Conservation (phyloP, 2,329 filamentous ascomycete species). For the Pseudogymnoascus sp. region DNA sequence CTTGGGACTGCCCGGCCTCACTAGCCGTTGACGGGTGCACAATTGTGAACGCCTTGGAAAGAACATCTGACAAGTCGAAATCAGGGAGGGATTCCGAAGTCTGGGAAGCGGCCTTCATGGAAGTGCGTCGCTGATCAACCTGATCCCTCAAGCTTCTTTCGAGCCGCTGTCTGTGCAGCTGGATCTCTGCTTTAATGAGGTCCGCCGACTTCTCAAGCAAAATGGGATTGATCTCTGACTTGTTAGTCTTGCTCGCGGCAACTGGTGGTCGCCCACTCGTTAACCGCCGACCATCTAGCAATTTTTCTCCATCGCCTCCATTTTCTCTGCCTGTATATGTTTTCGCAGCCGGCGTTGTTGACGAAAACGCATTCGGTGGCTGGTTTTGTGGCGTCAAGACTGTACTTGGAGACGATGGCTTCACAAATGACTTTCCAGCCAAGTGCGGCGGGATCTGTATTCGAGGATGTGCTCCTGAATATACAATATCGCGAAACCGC, state of each 20-base stretch:
- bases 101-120: conserved; percentile 37
- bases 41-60: conserved; percentile 61
- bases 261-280: not conserved
- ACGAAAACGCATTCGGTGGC: conserved; percentile 18
- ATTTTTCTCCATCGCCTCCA: not conserved
- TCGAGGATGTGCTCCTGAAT: conserved; percentile 65
- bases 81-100: conserved; percentile 49
- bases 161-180: conserved; percentile 70
- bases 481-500: conserved; percentile 69
- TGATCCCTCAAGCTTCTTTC: conserved; percentile 74
- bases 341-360: conserved; percentile 21
- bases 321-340: conserved; percentile 14
- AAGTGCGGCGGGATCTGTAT: conserved; percentile 47
- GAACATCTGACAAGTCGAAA: conserved; percentile 65
- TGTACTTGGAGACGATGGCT: conserved; percentile 6
- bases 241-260: conserved; percentile 35
- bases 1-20: conserved; percentile 47
- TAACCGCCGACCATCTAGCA: not conserved
- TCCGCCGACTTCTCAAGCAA: conserved; percentile 80
- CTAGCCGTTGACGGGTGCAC: conserved; percentile 57
- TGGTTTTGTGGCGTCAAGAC: conserved; percentile 20
- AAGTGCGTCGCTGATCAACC: conserved; percentile 52
- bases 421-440: conserved; percentile 22
- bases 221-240: conserved; percentile 70
- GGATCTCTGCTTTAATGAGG: conserved; percentile 72